These are phyloP conservation scores for Apophysomyces variabilis DNA, from an alignment of 371 early-diverging fungal genomes.

Conservation along the genomic window DNA sequence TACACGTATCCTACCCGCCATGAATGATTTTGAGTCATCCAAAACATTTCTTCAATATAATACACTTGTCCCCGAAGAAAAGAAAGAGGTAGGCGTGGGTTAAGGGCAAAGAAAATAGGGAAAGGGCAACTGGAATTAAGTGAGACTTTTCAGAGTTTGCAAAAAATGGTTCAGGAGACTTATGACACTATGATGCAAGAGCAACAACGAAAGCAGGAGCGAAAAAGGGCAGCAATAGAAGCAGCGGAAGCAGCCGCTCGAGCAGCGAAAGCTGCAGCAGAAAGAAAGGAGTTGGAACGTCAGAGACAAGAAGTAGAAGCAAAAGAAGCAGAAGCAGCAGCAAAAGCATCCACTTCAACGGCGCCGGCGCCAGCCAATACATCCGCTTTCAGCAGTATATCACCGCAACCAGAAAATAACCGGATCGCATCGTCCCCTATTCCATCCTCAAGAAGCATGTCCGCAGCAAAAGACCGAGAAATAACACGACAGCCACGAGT, in stretches of 20 bases:
- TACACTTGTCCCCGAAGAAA: conserved; percentile 29
- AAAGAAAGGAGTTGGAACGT: conserved; percentile 11
- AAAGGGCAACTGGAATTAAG: background rate
- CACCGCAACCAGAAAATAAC: background rate
- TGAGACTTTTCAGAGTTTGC: conserved; percentile 13
- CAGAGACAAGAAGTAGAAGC: conserved; percentile 17
- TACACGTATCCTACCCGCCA: conserved; percentile 30
- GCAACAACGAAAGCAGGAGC: conserved; percentile 22
- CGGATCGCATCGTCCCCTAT: conserved; percentile 1
- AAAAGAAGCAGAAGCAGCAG: conserved; percentile 12
- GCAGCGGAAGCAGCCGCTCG: conserved; percentile 16
- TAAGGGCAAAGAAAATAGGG: conserved; percentile 12
- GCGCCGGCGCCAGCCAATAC: conserved; percentile 3
- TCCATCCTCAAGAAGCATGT: background rate
- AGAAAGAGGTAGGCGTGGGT: conserved; percentile 34
- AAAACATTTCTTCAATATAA: conserved; percentile 45
- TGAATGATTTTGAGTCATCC: conserved; percentile 47
- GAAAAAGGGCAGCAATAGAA: conserved; percentile 11
- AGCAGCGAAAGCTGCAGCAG: conserved; percentile 16
- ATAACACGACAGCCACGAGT: conserved; percentile 5
- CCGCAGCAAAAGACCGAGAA: background rate
- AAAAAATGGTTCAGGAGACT: conserved; percentile 18
- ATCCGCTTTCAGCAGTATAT: conserved; percentile 8
- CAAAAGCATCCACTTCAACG: conserved; percentile 14
- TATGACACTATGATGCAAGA: conserved; percentile 20